Percentiles rank a stretch among this genome's conserved stretches.
phyloP scores from a whole-genome alignment of 768 basidiomycete genomes.

The Boletus rex-veris region DNA sequence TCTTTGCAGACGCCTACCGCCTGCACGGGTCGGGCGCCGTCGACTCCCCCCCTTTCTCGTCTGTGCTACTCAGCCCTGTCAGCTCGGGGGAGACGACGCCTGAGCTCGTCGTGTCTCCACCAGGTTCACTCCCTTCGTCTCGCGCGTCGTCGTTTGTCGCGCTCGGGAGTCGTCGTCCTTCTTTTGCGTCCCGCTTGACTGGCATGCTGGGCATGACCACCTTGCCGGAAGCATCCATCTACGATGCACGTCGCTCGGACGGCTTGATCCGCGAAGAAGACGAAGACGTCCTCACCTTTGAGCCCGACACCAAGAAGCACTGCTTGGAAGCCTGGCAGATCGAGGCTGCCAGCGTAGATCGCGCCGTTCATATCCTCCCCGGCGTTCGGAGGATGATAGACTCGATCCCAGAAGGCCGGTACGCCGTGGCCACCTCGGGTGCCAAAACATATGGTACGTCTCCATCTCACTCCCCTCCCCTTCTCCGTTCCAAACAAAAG shows the following conservation, averaged over 20 bases:
- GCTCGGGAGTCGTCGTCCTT: slow-evolving; percentile 40
- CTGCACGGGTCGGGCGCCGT: slow-evolving; percentile 38
- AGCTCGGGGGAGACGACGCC: slow-evolving; percentile 42
- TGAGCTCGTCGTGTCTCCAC: slow-evolving; percentile 34
- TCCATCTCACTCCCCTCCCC: too few species aligned
- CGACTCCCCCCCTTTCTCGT: slow-evolving; percentile 19
- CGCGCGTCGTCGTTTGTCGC: slow-evolving; percentile 40
- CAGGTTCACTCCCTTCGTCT: slow-evolving; percentile 40
- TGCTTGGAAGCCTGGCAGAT: slow-evolving; percentile 49
- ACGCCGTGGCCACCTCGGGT: slow-evolving; percentile 72
- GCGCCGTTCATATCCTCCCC: slow-evolving; percentile 67
- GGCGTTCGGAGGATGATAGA: slow-evolving; percentile 64
- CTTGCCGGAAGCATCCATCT: slow-evolving; percentile 29
- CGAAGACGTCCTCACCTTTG: slow-evolving; percentile 30
- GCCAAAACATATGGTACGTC: slow-evolving; percentile 63
- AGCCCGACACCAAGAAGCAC: slow-evolving; percentile 29
- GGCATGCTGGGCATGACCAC: slow-evolving; percentile 37
- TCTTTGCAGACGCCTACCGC: slow-evolving; percentile 58
- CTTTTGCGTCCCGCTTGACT: slow-evolving; percentile 42
- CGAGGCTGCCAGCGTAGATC: slow-evolving; percentile 55
- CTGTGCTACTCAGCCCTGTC: slow-evolving; percentile 16
- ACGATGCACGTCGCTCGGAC: slow-evolving; percentile 24
- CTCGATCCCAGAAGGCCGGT: slow-evolving; percentile 61
- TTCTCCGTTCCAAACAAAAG: too few species aligned
- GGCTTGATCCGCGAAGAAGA: slow-evolving; percentile 35